Evolutionary conservation across 139 green algal species (phyloP).

Genomic region (Chara braunii): DNA sequence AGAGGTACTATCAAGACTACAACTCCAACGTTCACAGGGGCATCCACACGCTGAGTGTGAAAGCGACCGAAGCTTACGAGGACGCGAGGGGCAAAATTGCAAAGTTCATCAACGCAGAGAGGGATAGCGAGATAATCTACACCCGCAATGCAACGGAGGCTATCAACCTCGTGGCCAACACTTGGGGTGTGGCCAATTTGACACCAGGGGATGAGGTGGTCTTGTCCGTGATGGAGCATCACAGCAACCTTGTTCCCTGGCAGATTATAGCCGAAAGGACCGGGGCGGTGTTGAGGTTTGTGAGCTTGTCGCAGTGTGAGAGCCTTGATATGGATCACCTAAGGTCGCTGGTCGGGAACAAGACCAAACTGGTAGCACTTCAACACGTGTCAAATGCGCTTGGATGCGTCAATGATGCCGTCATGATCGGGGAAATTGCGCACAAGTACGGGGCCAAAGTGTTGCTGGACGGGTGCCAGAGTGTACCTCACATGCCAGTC

Average conservation of each 20-base stretch:
- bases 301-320: slow-evolving; percentile 12
- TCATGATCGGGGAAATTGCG: slow-evolving; percentile 51
- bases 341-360: slow-evolving; percentile 42
- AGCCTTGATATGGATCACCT: slow-evolving; percentile 57
- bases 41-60: slow-evolving; percentile 45
- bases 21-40: slow-evolving; percentile 97
- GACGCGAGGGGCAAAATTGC: slow-evolving; percentile 75
- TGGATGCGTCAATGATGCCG: slow-evolving; percentile 40
- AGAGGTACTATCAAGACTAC: slow-evolving; percentile 74
- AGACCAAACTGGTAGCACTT: slow-evolving; percentile 74
- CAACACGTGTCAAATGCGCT: slow-evolving; percentile 92
- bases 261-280: slow-evolving; percentile 79
- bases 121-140: slow-evolving; percentile 78
- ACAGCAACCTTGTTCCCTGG: slow-evolving; percentile 97
- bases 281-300: slow-evolving; percentile 67
- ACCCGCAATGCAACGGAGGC: slow-evolving; percentile 90
- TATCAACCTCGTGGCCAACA: slow-evolving; percentile 95
- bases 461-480: slow-evolving; percentile 94
- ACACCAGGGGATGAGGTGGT: slow-evolving; percentile 81
- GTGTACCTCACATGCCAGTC: slow-evolving; percentile 87
- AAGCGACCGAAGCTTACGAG: slow-evolving; percentile 88
- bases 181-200: slow-evolving; percentile 78
- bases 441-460: slow-evolving; percentile 65
- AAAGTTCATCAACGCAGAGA: slow-evolving; percentile 63
- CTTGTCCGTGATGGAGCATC: slow-evolving; percentile 85